Evolutionary conservation across 768 basidiomycete genomes (phyloP), one percentile per base, ranked within the genome.

Genomic region (Lentinula lateritia): DNA sequence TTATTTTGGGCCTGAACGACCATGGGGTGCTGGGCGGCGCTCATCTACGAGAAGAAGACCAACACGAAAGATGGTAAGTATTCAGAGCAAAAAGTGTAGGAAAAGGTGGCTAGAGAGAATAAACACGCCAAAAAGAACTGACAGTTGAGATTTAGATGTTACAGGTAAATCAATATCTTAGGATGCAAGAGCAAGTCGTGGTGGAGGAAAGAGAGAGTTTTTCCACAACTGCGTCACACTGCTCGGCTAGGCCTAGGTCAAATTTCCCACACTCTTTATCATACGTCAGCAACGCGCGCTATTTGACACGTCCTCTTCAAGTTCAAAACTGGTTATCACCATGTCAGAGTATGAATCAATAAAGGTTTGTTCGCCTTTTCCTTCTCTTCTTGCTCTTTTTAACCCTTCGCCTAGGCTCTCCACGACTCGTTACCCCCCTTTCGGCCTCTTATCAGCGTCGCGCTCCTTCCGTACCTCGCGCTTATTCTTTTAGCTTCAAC

Each of bases 1-100:
- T 89, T 91, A 73, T 84, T 87, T 76, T 90, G 87, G 28, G 85
- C 93, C 76, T 95, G 91, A 68, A 90, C 67, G 78, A 89, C 86
- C 69, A 87, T 80, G 36, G 95, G 94, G 79, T 96, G 95, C 72
- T 90, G 86, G 28, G 86, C 75, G 62, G 90, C 85, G 67, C 91
- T 91, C 90, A 92, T 92, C 75, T 81, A 66, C 50, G 36, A 39
- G 38, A 16, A 58, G 56, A 60, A 52, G 45, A 15, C 32, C 15
- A n/a, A 34, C 50, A 18, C 18, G 18, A 48, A 57, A 34, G 9
- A 6, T 36, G 38, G 18, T 23, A 50, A 10, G 53, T 15, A 18
- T 10, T 16, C 2, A 10, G 43, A 9, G 34, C 28, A 59, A 6
- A 36, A 50, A 18, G 42, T n/a, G 16, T 3, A 18, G 13, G 32